A percentile compares a stretch with the other conserved stretches of the same genome.
These are phyloP conservation scores for Adansonia grandidieri DNA, from an alignment of 441 rosid genomes.

Conservation along the genomic window DNA sequence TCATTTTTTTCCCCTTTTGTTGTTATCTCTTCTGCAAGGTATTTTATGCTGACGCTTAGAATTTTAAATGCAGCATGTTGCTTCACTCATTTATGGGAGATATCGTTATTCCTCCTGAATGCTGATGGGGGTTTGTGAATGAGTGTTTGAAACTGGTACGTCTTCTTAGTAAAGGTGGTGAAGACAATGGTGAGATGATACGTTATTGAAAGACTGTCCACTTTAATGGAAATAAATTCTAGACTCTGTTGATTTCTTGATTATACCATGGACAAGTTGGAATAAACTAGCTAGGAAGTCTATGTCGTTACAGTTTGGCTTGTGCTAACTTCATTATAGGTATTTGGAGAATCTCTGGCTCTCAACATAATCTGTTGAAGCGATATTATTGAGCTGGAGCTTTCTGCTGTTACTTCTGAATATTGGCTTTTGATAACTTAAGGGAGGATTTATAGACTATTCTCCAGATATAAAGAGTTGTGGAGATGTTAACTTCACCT, in stretches of 20 bases:
- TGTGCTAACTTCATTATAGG: conserved; percentile 13
- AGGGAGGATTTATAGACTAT: conserved; percentile 26
- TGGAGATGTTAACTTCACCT: conserved; percentile 64
- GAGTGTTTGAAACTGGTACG: conserved; percentile 44
- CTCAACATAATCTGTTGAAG: conserved; percentile 18
- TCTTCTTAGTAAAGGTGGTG: conserved; percentile 31
- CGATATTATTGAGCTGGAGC: conserved; percentile 17
- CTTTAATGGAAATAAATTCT: conserved; percentile 25
- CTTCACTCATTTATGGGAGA: conserved; percentile 21
- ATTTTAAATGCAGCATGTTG: conserved; percentile 39
- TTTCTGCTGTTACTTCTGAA: conserved; percentile 14
- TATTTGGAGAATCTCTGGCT: conserved; percentile 19
- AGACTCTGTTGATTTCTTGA: conserved; percentile 23
- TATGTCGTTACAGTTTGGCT: conserved; percentile 16
- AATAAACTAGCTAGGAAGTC: conserved; percentile 22
- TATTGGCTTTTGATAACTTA: conserved; percentile 22
- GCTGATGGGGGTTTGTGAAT: conserved; percentile 43
- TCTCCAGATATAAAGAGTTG: conserved; percentile 27
- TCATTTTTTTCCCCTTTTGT: conserved; percentile 15
- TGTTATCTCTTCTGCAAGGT: conserved; percentile 17
- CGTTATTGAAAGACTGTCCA: conserved; percentile 29
- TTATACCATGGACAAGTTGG: conserved; percentile 34
- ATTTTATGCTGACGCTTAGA: conserved; percentile 33
- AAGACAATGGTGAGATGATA: conserved; percentile 39
- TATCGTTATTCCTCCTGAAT: conserved; percentile 13